Conservation (phyloP, 225 moss, liverwort and hornwort species). For the Straminergon stramineum region DNA sequence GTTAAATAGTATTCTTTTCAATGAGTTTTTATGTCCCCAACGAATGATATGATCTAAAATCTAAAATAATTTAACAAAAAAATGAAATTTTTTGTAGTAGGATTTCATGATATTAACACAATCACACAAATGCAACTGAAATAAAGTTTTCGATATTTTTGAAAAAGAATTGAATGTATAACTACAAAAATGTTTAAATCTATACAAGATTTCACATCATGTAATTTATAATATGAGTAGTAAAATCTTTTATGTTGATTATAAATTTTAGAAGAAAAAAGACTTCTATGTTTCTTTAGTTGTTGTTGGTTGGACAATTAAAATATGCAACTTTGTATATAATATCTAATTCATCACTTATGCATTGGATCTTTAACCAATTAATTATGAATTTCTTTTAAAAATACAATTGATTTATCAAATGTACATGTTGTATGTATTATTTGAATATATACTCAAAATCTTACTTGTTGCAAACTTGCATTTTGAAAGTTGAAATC, state of each 20-base stretch:
- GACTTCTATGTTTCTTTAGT: too few relatives aligned
- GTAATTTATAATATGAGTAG: background rate
- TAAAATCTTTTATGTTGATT: background rate
- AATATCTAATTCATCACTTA: background rate
- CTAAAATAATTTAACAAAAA: background rate
- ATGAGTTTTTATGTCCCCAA: rapidly evolving
- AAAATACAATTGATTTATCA: too few relatives aligned
- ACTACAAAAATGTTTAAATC: background rate
- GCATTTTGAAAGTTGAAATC: too few relatives aligned
- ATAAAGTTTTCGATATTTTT: too few relatives aligned
- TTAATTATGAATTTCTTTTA: too few relatives aligned
- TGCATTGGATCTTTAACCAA: too few relatives aligned
- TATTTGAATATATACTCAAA: too few relatives aligned
- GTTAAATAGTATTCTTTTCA: too few relatives aligned
- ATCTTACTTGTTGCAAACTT: background rate
- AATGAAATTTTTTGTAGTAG: rapidly evolving
- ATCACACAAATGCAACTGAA: background rate
- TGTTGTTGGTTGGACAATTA: background rate
- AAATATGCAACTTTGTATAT: background rate
- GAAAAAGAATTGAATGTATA: background rate
- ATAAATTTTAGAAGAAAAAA: background rate
- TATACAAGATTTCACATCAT: background rate
- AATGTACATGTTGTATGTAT: rapidly evolving
- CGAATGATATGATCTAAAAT: background rate
- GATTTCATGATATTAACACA: background rate